Conservation (phyloP, 768 basidiomycete species). For the Kwoniella mangroviensis region DNA sequence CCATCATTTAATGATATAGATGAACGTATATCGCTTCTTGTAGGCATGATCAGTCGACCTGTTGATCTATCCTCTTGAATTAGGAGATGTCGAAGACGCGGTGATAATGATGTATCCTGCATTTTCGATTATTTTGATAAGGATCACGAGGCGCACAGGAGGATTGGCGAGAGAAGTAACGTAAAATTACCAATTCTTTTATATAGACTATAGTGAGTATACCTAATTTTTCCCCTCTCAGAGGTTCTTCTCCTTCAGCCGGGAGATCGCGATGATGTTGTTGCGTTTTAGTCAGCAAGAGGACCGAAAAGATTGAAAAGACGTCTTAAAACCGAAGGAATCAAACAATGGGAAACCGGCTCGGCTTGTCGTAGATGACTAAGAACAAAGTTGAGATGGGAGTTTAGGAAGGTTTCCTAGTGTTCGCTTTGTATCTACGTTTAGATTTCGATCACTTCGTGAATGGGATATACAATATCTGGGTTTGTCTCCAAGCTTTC, state of each 20-base stretch:
- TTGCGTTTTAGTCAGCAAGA: background rate
- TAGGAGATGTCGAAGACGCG: conserved; percentile 39
- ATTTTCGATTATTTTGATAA: background rate
- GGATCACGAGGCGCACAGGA: background rate
- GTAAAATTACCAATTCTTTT: background rate
- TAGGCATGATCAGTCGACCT: conserved; percentile 27
- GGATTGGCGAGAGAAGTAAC: background rate
- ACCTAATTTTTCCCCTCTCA: background rate
- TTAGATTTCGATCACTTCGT: background rate
- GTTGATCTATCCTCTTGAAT: conserved; percentile 41
- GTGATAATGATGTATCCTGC: conserved; percentile 30
- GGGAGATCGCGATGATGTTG: background rate
- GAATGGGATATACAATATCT: background rate
- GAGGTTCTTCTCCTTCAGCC: background rate
- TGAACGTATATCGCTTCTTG: conserved; percentile 2
- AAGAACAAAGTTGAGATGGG: background rate
- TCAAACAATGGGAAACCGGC: background rate
- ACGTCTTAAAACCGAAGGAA: background rate
- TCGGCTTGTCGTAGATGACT: background rate
- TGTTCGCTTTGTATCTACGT: background rate
- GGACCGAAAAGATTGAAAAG: too few species aligned
- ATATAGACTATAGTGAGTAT: background rate
- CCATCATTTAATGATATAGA: conserved; percentile 16
- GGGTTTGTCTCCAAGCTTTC: background rate
- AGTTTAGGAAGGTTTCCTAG: background rate